A percentile compares a stretch with the other conserved stretches of the same genome.
Evolutionary conservation across 2,329 filamentous ascomycete species (phyloP).

Genomic region (Bipolaris cookei): DNA sequence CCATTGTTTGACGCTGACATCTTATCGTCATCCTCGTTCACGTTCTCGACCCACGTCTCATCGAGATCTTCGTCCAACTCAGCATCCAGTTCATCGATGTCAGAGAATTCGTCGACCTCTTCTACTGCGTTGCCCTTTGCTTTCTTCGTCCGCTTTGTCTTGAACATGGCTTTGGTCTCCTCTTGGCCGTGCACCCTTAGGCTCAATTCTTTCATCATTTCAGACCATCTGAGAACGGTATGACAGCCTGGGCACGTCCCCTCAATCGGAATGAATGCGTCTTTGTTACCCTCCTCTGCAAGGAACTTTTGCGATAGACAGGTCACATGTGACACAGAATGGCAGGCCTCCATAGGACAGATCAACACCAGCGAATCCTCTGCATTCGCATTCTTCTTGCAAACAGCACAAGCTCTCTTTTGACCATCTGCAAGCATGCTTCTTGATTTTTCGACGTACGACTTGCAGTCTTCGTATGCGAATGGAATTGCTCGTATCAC

Average conservation of each 20-base stretch:
- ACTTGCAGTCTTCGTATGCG: slow-evolving; percentile 58
- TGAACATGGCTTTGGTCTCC: slow-evolving; percentile 73
- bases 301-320: slow-evolving; percentile 63
- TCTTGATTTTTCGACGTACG: slow-evolving; percentile 60
- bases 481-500: slow-evolving; percentile 55
- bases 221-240: slow-evolving; percentile 69
- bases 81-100: slow-evolving; percentile 34
- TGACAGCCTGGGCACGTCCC: slow-evolving; percentile 76
- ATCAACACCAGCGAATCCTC: slow-evolving; percentile 55
- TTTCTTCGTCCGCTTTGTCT: slow-evolving; percentile 54
- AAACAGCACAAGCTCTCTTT: slow-evolving; percentile 56
- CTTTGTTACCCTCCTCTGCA: slow-evolving; percentile 44
- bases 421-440: slow-evolving; percentile 28
- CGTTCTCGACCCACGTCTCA: slow-evolving; percentile 43
- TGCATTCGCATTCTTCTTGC: slow-evolving; percentile 50
- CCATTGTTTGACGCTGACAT: background rate
- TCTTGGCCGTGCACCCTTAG: slow-evolving; percentile 73
- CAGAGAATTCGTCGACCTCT: slow-evolving; percentile 20
- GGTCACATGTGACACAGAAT: slow-evolving; percentile 59
- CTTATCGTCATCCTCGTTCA: slow-evolving; percentile 39
- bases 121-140: slow-evolving; percentile 28
- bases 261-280: slow-evolving; percentile 66
- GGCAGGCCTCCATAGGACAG: slow-evolving; percentile 59
- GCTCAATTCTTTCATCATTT: slow-evolving; percentile 82
- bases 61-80: slow-evolving; percentile 45